Conservation (phyloP, 441 rosid genomes). For the Iberis amara region DNA sequence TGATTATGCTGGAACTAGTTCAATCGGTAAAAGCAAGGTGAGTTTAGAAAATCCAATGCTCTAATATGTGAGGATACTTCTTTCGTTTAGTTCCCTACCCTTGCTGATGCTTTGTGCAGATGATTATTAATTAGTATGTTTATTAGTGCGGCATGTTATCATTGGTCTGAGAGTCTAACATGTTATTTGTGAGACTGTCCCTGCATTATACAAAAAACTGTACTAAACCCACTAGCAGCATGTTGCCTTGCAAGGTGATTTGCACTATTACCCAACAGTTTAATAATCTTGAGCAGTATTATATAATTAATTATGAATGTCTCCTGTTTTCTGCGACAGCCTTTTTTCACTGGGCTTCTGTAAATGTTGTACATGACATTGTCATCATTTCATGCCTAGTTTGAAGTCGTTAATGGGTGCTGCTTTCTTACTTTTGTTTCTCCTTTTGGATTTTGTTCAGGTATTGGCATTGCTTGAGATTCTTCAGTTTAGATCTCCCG, state of each 20-base stretch:
- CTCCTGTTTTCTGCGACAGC: background rate
- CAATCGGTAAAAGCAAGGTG: conserved; percentile 81
- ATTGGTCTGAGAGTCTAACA: conserved; percentile 4
- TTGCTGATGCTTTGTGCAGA: conserved; percentile 5
- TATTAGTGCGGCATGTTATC: conserved; percentile 13
- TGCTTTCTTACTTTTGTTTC: conserved; percentile 18
- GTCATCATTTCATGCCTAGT: conserved; percentile 11
- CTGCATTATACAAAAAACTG: conserved; percentile 18
- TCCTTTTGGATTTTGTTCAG: conserved; percentile 37
- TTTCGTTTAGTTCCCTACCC: conserved; percentile 1
- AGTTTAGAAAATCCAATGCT: conserved; percentile 15
- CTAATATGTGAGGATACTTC: background rate
- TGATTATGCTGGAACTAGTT: conserved; percentile 51
- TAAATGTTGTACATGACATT: background rate
- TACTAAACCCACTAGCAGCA: conserved; percentile 17
- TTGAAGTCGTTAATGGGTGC: conserved; percentile 17
- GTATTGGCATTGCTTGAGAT: conserved; percentile 85
- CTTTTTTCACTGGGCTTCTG: conserved; percentile 10
- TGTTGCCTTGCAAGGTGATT: conserved; percentile 16
- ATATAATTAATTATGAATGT: background rate
- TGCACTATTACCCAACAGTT: conserved; percentile 1
- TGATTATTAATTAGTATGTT: conserved; percentile 6
- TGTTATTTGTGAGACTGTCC: conserved; percentile 7
- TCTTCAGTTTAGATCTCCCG: conserved; percentile 86
- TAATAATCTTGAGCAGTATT: conserved; percentile 7